Percentiles rank a stretch among this genome's conserved stretches.
phyloP scores from a whole-genome alignment of 2,329 filamentous ascomycete genomes.

The Akanthomyces uredinophilus region DNA sequence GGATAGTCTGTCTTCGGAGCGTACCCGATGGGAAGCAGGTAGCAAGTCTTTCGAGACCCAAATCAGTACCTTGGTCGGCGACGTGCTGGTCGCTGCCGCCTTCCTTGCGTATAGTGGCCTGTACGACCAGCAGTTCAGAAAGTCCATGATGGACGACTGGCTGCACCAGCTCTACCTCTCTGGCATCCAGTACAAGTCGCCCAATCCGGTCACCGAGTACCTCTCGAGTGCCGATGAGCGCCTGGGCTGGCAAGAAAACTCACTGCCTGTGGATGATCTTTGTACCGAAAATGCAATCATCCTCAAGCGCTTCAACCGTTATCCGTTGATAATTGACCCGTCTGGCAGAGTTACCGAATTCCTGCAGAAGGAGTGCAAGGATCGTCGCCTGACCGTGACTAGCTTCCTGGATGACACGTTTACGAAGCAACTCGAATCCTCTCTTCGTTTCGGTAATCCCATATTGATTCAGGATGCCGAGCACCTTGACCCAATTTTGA shows the following conservation, averaged over 20 bases:
- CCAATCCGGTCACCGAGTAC: slow-evolving; percentile 94
- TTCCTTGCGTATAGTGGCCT: slow-evolving; percentile 96
- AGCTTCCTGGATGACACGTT: slow-evolving; percentile 98
- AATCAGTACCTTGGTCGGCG: slow-evolving; percentile 91
- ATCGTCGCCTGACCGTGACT: slow-evolving; percentile 88
- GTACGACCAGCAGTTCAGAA: slow-evolving; percentile 97
- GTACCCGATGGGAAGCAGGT: slow-evolving; percentile 89
- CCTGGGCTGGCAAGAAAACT: slow-evolving; percentile 90
- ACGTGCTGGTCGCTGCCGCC: slow-evolving; percentile 91
- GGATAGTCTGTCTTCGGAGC: slow-evolving; percentile 90
- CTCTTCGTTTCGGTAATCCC: slow-evolving; percentile 93
- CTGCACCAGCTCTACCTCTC: slow-evolving; percentile 86
- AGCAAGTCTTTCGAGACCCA: slow-evolving; percentile 98
- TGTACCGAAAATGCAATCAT: slow-evolving; percentile 99
- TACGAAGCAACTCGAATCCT: slow-evolving; percentile 95
- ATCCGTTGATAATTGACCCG: slow-evolving; percentile 96
- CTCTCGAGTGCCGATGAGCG: slow-evolving; percentile 94
- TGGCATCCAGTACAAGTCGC: slow-evolving; percentile 87
- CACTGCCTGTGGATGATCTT: slow-evolving; percentile 88
- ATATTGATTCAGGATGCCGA: slow-evolving; percentile 98
- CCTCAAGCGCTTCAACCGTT: slow-evolving; percentile 95
- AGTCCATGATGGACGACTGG: slow-evolving; percentile 98
- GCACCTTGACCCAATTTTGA: slow-evolving; percentile 92
- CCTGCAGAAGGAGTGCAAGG: slow-evolving; percentile 88
- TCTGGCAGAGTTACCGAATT: slow-evolving; percentile 94